Conservation (phyloP, 169 alveolate species). For the Haemoproteus tartakovskyi region DNA sequence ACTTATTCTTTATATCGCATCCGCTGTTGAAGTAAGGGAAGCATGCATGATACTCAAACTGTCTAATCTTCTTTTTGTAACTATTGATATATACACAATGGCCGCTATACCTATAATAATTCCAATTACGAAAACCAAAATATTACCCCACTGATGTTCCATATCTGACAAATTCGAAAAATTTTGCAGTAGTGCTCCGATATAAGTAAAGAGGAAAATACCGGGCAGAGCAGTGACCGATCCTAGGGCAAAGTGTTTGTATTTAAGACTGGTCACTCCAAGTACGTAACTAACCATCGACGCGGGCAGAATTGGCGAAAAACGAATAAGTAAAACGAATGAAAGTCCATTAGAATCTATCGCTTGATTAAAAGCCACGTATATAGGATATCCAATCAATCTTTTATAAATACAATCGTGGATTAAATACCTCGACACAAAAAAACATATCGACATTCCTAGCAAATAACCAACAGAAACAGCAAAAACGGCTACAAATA, state of each 20-base stretch:
- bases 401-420: slow-evolving; percentile 62
- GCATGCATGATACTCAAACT: slow-evolving; percentile 45
- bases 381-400: slow-evolving; percentile 48
- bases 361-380: slow-evolving; percentile 65
- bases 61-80: slow-evolving; percentile 59
- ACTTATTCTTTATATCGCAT: too few relatives aligned
- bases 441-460: slow-evolving; percentile 65
- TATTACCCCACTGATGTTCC: slow-evolving; percentile 40
- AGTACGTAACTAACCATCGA: slow-evolving; percentile 51
- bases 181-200: slow-evolving; percentile 63
- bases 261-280: slow-evolving; percentile 60
- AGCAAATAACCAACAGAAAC: slow-evolving; percentile 40
- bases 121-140: slow-evolving; percentile 36
- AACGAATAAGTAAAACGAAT: slow-evolving; percentile 58
- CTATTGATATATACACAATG: slow-evolving; percentile 51
- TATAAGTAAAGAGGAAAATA: slow-evolving; percentile 45
- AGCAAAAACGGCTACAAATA: slow-evolving; percentile 51
- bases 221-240: slow-evolving; percentile 62
- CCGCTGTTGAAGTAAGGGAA: slow-evolving; percentile 19
- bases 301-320: slow-evolving; percentile 65
- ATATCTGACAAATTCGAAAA: slow-evolving; percentile 52
- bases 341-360: slow-evolving; percentile 60
- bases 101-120: slow-evolving; percentile 49
- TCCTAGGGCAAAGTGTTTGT: slow-evolving; percentile 50
- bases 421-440: slow-evolving; percentile 51